These are phyloP conservation scores for Stagonosporopsis rhizophila DNA, from an alignment of 2,329 filamentous ascomycete genomes.

Conservation along the genomic window DNA sequence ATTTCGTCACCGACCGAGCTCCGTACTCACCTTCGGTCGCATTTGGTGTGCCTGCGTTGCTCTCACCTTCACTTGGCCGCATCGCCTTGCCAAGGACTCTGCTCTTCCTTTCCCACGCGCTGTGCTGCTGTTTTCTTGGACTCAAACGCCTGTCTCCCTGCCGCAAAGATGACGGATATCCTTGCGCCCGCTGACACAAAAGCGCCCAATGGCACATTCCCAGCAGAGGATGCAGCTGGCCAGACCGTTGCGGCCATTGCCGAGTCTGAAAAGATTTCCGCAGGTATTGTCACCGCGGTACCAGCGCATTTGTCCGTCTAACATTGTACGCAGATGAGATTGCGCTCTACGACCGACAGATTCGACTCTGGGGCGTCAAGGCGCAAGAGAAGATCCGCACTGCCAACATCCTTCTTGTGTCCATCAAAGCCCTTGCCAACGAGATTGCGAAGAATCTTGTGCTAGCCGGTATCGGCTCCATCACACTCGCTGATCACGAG, in stretches of 20 bases:
- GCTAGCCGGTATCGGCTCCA: conserved; percentile 86
- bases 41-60: not conserved
- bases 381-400: conserved; percentile 89
- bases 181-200: conserved; percentile 14
- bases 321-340: conserved; percentile 75
- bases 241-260: conserved; percentile 49
- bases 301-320: not conserved
- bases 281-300: conserved; percentile 31
- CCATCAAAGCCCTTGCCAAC: conserved; percentile 84
- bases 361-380: conserved; percentile 94
- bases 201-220: conserved; percentile 37
- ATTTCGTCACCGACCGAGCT: conserved; percentile 15
- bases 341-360: conserved; percentile 95
- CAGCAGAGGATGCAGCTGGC: conserved; percentile 44
- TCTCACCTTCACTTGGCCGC: conserved; percentile 5
- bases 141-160: not conserved
- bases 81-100: not conserved
- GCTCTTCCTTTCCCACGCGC: not conserved
- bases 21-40: conserved; percentile 8
- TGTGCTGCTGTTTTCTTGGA: not conserved
- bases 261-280: conserved; percentile 52
- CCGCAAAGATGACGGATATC: conserved; percentile 30
- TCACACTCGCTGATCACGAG: conserved; percentile 86
- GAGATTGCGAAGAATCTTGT: conserved; percentile 98
- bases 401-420: conserved; percentile 88